Evolutionary conservation across 805 yeast genomes (phyloP).

Genomic region (Yamadazyma philogaea): DNA sequence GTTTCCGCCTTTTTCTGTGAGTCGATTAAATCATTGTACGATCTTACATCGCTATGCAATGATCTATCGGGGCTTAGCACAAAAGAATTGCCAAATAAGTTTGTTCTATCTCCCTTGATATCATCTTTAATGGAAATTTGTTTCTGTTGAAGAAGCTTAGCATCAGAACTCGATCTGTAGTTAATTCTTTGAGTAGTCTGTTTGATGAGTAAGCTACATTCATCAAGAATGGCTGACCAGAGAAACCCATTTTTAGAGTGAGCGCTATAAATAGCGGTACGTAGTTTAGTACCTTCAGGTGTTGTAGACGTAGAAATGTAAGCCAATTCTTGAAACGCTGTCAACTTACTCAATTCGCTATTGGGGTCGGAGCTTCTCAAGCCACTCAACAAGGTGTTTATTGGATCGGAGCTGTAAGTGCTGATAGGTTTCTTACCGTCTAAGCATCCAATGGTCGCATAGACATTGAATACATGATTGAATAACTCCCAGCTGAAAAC

Average conservation of each 20-base stretch:
- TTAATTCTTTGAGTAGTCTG: slow-evolving; percentile 45
- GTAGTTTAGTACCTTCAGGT: slow-evolving; percentile 38
- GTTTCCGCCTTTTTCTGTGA: not conserved
- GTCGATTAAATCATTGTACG: slow-evolving; percentile 12
- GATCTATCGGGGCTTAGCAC: slow-evolving; percentile 5
- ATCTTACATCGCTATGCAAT: slow-evolving; percentile 2
- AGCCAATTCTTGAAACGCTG: slow-evolving; percentile 76
- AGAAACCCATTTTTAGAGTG: slow-evolving; percentile 42
- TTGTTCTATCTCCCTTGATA: slow-evolving; percentile 11
- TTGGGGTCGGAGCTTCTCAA: slow-evolving; percentile 47
- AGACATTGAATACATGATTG: slow-evolving; percentile 59
- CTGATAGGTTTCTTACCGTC: slow-evolving; percentile 64
- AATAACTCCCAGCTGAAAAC: slow-evolving; percentile 51
- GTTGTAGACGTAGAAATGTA: slow-evolving; percentile 54
- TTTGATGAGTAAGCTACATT: slow-evolving; percentile 54
- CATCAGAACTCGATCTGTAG: slow-evolving; percentile 29
- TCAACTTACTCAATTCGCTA: slow-evolving; percentile 40
- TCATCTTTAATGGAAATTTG: slow-evolving; percentile 20
- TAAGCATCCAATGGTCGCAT: slow-evolving; percentile 68
- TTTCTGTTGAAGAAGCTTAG: slow-evolving; percentile 24
- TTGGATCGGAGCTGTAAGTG: slow-evolving; percentile 56
- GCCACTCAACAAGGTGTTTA: slow-evolving; percentile 62
- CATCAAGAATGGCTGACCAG: slow-evolving; percentile 62
- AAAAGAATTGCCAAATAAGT: slow-evolving; percentile 39
- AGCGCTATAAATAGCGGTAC: slow-evolving; percentile 54